These are phyloP conservation scores for Trichocladium antarcticum DNA, from an alignment of 495 filamentous ascomycete species.

Conservation along the genomic window DNA sequence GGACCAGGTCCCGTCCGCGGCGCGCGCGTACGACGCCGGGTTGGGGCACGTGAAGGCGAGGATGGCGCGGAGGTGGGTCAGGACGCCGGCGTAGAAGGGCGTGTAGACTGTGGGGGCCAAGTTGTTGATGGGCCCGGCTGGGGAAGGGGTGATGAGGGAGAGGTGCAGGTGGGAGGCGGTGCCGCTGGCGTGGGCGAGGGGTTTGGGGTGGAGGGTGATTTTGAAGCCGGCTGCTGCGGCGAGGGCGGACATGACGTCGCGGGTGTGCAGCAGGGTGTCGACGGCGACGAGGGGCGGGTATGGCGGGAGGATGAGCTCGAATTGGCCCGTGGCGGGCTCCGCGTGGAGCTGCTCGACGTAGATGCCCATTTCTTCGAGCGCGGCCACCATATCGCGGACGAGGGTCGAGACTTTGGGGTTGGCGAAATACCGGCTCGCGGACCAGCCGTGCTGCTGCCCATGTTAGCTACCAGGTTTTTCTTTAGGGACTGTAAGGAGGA, in stretches of 20 bases:
- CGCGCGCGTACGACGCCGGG: slow-evolving; percentile 48
- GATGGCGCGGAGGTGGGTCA: slow-evolving; percentile 54
- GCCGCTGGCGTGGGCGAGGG: slow-evolving; percentile 46
- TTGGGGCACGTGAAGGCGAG: slow-evolving; percentile 53
- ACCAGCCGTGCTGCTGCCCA: slow-evolving; percentile 71
- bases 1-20: slow-evolving; percentile 59
- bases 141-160: slow-evolving; percentile 39
- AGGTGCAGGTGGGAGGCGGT: slow-evolving; percentile 61
- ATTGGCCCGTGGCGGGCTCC: slow-evolving; percentile 65
- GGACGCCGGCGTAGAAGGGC: slow-evolving; percentile 55
- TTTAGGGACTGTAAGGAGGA: too few relatives aligned
- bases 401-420: slow-evolving; percentile 45
- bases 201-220: slow-evolving; percentile 70
- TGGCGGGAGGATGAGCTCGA: slow-evolving; percentile 66
- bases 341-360: slow-evolving; percentile 65
- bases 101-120: slow-evolving; percentile 30
- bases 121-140: slow-evolving; percentile 21
- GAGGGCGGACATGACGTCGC: slow-evolving; percentile 52
- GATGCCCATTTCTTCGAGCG: slow-evolving; percentile 51
- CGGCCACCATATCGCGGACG: slow-evolving; percentile 50
- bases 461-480: too few relatives aligned
- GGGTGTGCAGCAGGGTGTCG: slow-evolving; percentile 61
- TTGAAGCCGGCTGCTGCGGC: slow-evolving; percentile 50
- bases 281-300: slow-evolving; percentile 54
- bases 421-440: slow-evolving; percentile 44